A percentile compares a stretch with the other conserved stretches of the same genome.
These are phyloP conservation scores for Orbilia quercus DNA, from an alignment of 2,329 filamentous ascomycete species.

Conservation along the genomic window DNA sequence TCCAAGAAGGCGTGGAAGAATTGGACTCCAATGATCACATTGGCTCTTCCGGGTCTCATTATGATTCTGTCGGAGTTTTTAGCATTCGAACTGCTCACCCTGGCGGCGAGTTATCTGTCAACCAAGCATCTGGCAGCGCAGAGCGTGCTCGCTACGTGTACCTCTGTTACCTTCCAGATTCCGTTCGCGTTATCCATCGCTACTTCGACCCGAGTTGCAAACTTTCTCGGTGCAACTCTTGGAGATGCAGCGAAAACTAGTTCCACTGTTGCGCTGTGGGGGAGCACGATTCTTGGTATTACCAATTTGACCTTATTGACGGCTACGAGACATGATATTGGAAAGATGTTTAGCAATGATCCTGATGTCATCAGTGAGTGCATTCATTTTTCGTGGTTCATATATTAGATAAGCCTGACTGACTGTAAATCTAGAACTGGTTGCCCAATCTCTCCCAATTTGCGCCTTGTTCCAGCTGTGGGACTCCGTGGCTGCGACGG, in stretches of 20 bases:
- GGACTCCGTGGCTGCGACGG: conserved; percentile 80
- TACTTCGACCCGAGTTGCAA: conserved; percentile 86
- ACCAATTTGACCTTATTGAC: conserved; percentile 80
- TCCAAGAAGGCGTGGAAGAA: conserved; percentile 76
- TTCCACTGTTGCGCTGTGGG: conserved; percentile 69
- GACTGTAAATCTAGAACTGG: conserved; percentile 65
- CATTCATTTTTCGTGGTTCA: background rate
- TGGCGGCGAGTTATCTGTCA: conserved; percentile 83
- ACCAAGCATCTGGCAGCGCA: conserved; percentile 75
- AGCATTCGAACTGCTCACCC: conserved; percentile 88
- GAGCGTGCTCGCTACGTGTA: conserved; percentile 81
- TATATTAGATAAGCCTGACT: background rate
- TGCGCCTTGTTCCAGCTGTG: conserved; percentile 91
- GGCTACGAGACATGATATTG: conserved; percentile 77
- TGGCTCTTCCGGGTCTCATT: conserved; percentile 87
- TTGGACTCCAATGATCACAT: conserved; percentile 75
- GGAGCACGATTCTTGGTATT: conserved; percentile 76
- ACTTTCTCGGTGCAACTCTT: conserved; percentile 87
- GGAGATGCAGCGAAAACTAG: conserved; percentile 82
- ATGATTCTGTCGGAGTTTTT: conserved; percentile 96
- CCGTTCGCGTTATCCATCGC: conserved; percentile 93
- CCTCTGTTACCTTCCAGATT: conserved; percentile 85
- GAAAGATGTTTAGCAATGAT: conserved; percentile 81
- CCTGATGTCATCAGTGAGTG: conserved; percentile 70
- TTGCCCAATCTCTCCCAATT: conserved; percentile 78